phyloP scores from a whole-genome alignment of 2,329 filamentous ascomycete species.

The Chalara sp. region DNA sequence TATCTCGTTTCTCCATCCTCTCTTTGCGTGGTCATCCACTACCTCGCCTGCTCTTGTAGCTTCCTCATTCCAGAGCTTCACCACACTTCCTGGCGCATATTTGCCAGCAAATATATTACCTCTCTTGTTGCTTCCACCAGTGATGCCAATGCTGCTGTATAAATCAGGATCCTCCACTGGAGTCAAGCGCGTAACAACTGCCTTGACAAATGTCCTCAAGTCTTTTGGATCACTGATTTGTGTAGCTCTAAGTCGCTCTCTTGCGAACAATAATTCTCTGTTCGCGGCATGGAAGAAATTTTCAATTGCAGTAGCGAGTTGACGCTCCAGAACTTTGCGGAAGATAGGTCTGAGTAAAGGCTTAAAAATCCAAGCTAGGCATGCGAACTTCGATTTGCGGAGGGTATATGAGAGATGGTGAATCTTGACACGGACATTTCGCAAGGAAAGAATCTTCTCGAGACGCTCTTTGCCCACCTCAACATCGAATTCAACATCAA shows the following conservation, averaged over 20 bases:
- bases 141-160: constrained; percentile 66
- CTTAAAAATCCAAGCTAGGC: constrained; percentile 76
- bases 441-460: constrained; percentile 75
- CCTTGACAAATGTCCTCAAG: constrained; percentile 73
- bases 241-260: constrained; percentile 80
- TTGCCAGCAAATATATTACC: constrained; percentile 68
- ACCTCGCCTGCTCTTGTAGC: constrained; percentile 62
- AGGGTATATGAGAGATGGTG: constrained; percentile 82
- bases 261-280: constrained; percentile 77
- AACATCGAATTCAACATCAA: constrained; percentile 80
- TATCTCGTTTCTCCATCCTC: constrained; percentile 79
- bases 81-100: constrained; percentile 83
- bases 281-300: constrained; percentile 68
- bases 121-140: constrained; percentile 45
- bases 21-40: constrained; percentile 58
- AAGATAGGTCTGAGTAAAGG: constrained; percentile 77
- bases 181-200: constrained; percentile 68
- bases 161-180: constrained; percentile 71
- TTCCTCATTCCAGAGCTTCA: constrained; percentile 85
- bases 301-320: constrained; percentile 66
- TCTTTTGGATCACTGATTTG: constrained; percentile 76
- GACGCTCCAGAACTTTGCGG: constrained; percentile 69
- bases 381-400: constrained; percentile 66
- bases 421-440: constrained; percentile 69
- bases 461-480: constrained; percentile 73